Evolutionary conservation across 176 grass and related monocot species (phyloP), one percentile per base, ranked within the genome.

Genomic region (Eremochloa ophiuroides): DNA sequence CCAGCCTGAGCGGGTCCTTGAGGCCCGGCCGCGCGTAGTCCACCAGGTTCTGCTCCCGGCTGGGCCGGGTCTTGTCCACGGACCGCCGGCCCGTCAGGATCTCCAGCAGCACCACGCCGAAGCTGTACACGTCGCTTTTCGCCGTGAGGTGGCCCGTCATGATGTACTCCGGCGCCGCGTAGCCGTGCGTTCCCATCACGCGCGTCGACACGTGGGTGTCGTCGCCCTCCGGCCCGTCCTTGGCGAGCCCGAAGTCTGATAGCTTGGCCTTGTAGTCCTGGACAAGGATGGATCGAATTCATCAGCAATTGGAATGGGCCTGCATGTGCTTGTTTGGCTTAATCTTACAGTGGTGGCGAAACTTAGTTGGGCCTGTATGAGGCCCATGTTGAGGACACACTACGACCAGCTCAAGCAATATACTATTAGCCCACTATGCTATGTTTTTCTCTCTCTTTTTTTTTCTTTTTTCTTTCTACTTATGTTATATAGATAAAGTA

Each of bases 81-180:
- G 92, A 91, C 38, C 77, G 80, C 30, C 88, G 83, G 0, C 95
- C 92, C 0, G 95, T 79, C 0, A 98, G 74, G 30, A 98, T 91
- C 83, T 98, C 92, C 2, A 98, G 86, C 53, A 98, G 62, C 29
- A 98, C 88, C 47, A 98, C 95, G 26, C 95, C 95, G 25, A 87
- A 95, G 67, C 95, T 98, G 30, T 98, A 98, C 62, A 98, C 80
- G 63, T 98, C 95, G 38, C 95, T 93, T 83, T 84, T 93, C 13
- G 90, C 58, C 10, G 95, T 98, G 1, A 98, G 81, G 82, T 94
- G 95, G 26, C 95, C 95, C 63, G 95, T 98, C 92, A 98, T 83
- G 90, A 98, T 98, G 84, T 98, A 98, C 79, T 98, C 95, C 22
- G 95, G 95, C 47, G 95, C 95, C 6, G 95, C 92, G 20, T 94